Evolutionary conservation across 2,329 filamentous ascomycete genomes (phyloP).

Genomic region (Aspergillus fumigatiaffinis): DNA sequence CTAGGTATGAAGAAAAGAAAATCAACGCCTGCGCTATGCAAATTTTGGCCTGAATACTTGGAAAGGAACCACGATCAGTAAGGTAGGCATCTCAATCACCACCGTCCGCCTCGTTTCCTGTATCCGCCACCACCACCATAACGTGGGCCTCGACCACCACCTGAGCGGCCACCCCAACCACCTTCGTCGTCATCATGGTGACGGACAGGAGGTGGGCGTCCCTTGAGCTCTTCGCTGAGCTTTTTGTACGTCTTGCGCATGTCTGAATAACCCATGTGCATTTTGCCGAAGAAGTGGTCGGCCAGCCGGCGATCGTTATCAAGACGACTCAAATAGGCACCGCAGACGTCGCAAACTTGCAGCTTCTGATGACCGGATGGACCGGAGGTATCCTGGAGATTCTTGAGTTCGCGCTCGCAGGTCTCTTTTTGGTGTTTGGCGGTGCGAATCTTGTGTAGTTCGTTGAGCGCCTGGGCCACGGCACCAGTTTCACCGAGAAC

Average conservation of each 20-base stretch:
- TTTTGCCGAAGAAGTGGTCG: constrained; percentile 98
- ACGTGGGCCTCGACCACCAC: constrained; percentile 40
- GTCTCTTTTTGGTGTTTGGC: constrained; percentile 78
- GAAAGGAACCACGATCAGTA: constrained; percentile 6
- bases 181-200: constrained; percentile 54
- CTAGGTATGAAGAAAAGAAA: constrained; percentile 22
- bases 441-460: constrained; percentile 80
- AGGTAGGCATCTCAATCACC: constrained; percentile 24
- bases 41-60: constrained; percentile 17
- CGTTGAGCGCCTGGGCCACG: constrained; percentile 77
- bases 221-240: constrained; percentile 83
- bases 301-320: constrained; percentile 93
- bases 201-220: constrained; percentile 58
- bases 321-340: constrained; percentile 84
- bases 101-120: constrained; percentile 41
- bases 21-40: constrained; percentile 44
- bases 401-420: constrained; percentile 82
- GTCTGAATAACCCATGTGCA: constrained; percentile 96
- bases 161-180: constrained; percentile 43
- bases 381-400: constrained; percentile 84
- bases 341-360: constrained; percentile 97
- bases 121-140: constrained; percentile 45
- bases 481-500: constrained; percentile 77
- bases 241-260: constrained; percentile 91
- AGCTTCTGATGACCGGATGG: constrained; percentile 95